A percentile compares a stretch with the other conserved stretches of the same genome.
Conservation (phyloP, 2,329 filamentous ascomycete genomes). For the Neofusicoccum umdonicola region DNA sequence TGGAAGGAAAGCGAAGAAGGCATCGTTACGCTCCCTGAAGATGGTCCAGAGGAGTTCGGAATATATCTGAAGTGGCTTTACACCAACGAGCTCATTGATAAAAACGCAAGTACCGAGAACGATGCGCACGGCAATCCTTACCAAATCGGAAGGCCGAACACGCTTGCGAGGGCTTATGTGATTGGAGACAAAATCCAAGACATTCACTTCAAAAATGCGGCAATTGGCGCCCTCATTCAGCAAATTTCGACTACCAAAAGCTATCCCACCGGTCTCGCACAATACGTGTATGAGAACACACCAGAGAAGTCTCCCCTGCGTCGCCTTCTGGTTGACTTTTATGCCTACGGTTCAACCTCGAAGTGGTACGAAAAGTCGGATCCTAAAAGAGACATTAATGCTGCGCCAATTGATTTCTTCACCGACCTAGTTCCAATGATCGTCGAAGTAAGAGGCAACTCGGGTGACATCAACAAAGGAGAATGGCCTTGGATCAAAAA, state of each 20-base stretch:
- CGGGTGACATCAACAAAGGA: too few relatives aligned
- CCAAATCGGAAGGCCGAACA: neutral
- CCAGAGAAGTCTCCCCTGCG: neutral
- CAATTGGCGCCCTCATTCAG: slow-evolving; percentile 22
- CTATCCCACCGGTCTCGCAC: neutral
- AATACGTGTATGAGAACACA: neutral
- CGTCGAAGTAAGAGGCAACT: too few relatives aligned
- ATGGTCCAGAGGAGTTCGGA: neutral
- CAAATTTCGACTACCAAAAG: neutral
- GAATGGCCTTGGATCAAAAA: too few relatives aligned
- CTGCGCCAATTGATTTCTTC: too few relatives aligned
- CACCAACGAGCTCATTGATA: neutral
- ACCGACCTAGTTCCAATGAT: too few relatives aligned
- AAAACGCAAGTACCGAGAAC: neutral
- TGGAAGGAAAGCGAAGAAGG: slow-evolving; percentile 10
- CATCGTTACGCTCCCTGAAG: neutral
- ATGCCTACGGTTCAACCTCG: too few relatives aligned
- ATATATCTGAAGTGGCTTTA: slow-evolving; percentile 20
- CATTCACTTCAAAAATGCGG: slow-evolving; percentile 24
- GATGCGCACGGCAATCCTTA: too few relatives aligned
- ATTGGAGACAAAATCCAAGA: slow-evolving; percentile 26
- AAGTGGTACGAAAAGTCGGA: too few relatives aligned
- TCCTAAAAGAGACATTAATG: too few relatives aligned
- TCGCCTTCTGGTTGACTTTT: neutral
- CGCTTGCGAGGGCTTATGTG: slow-evolving; percentile 24